phyloP scores from a whole-genome alignment of 495 filamentous ascomycete genomes.

The Aspergillus homomorphus region DNA sequence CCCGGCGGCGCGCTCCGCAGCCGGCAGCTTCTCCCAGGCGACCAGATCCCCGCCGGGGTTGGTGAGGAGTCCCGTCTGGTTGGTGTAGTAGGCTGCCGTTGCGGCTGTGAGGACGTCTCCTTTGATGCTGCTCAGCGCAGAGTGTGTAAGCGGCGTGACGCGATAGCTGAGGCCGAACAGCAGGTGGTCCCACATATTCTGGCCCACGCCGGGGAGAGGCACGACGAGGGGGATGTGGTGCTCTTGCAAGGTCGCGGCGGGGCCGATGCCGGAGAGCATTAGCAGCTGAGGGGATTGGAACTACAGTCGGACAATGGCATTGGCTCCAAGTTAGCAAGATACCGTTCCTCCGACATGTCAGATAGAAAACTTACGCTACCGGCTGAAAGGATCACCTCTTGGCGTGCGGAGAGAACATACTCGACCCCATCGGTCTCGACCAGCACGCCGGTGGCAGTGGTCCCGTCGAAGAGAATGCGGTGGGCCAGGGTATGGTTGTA shows the following conservation, averaged over 20 bases:
- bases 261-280: slow-evolving; percentile 7
- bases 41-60: slow-evolving; percentile 15
- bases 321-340: too few relatives aligned
- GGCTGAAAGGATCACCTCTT: slow-evolving; percentile 35
- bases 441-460: slow-evolving; percentile 33
- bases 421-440: slow-evolving; percentile 17
- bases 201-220: slow-evolving; percentile 46
- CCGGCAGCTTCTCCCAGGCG: slow-evolving; percentile 47
- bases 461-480: slow-evolving; percentile 23
- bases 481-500: slow-evolving; percentile 10
- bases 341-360: too few relatives aligned
- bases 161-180: slow-evolving; percentile 18
- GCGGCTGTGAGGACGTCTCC: slow-evolving; percentile 13
- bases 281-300: slow-evolving; percentile 13
- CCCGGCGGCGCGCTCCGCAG: slow-evolving; percentile 13
- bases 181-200: slow-evolving; percentile 44
- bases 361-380: neutral
- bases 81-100: slow-evolving; percentile 4
- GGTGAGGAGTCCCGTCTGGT: slow-evolving; percentile 11
- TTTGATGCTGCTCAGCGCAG: too few relatives aligned
- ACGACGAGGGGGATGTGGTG: slow-evolving; percentile 38
- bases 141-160: slow-evolving; percentile 24
- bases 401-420: slow-evolving; percentile 35
- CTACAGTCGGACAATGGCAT: too few relatives aligned
- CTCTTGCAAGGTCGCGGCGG: slow-evolving; percentile 21